These are phyloP conservation scores for Hygrocybe coccinea DNA, from an alignment of 768 basidiomycete genomes.

Conservation along the genomic window DNA sequence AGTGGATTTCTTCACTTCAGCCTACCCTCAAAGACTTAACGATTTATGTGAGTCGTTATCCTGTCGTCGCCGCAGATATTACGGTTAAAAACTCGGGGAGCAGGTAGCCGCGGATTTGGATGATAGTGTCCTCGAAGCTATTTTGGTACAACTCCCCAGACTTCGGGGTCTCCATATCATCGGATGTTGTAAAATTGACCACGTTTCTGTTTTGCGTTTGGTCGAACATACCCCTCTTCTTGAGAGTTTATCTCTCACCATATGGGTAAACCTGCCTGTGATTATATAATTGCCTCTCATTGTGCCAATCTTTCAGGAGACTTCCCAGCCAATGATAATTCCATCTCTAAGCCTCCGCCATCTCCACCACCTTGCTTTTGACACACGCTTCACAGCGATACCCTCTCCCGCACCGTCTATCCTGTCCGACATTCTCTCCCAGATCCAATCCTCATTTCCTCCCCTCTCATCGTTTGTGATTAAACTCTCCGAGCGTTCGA, in stretches of 20 bases:
- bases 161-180: slow-evolving; percentile 58
- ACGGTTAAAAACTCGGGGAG: background rate
- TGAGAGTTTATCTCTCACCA: slow-evolving; percentile 57
- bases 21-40: slow-evolving; percentile 50
- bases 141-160: slow-evolving; percentile 46
- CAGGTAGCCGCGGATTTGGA: slow-evolving; percentile 59
- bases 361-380: slow-evolving; percentile 51
- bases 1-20: slow-evolving; percentile 45
- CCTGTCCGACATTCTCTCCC: slow-evolving; percentile 28
- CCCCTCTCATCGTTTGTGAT: slow-evolving; percentile 39
- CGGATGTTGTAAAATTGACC: slow-evolving; percentile 54
- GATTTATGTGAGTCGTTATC: slow-evolving; percentile 49
- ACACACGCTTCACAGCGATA: slow-evolving; percentile 37
- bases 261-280: slow-evolving; percentile 41
- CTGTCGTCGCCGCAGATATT: background rate
- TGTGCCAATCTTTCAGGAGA: slow-evolving; percentile 32
- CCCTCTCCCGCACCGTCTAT: slow-evolving; percentile 29
- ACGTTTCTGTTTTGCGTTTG: slow-evolving; percentile 44
- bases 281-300: slow-evolving; percentile 2
- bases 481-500: slow-evolving; percentile 41
- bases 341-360: slow-evolving; percentile 35
- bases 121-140: slow-evolving; percentile 43
- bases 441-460: slow-evolving; percentile 28
- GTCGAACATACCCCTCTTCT: slow-evolving; percentile 49
- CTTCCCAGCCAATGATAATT: slow-evolving; percentile 21